Evolutionary conservation across 805 yeast species (phyloP).

Genomic region (Clavispora santaluciae): DNA sequence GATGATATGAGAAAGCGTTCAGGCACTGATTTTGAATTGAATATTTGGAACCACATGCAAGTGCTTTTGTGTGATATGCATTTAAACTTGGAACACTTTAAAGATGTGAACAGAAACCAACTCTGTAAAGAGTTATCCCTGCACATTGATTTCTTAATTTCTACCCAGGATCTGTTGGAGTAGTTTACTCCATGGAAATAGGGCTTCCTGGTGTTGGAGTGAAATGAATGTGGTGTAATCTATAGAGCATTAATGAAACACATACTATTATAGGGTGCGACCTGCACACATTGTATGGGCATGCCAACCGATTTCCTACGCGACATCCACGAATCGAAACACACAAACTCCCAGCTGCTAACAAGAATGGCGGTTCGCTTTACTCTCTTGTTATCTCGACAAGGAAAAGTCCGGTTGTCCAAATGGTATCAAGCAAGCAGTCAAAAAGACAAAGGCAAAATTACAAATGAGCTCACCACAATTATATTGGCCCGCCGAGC

Average conservation of each 20-base stretch:
- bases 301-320: background rate
- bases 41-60: conserved; percentile 58
- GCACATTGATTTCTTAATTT: conserved; percentile 41
- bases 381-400: conserved; percentile 78
- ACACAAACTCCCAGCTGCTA: background rate
- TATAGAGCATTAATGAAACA: background rate
- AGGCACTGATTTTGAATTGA: conserved; percentile 54
- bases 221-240: background rate
- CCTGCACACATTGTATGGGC: background rate
- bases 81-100: conserved; percentile 41
- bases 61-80: conserved; percentile 49
- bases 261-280: background rate
- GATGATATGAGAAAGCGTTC: conserved; percentile 47
- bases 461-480: conserved; percentile 81
- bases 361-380: conserved; percentile 68
- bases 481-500: conserved; percentile 79
- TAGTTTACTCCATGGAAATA: conserved; percentile 3
- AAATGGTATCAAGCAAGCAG: conserved; percentile 88
- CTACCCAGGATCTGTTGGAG: conserved; percentile 34
- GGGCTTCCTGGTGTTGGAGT: background rate
- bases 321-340: background rate
- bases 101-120: conserved; percentile 34
- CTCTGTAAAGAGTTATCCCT: conserved; percentile 48
- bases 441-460: conserved; percentile 81
- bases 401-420: conserved; percentile 88